Base-by-base conservation (phyloP, 306 rosid species). In the Abrus pulchellus region DNA sequence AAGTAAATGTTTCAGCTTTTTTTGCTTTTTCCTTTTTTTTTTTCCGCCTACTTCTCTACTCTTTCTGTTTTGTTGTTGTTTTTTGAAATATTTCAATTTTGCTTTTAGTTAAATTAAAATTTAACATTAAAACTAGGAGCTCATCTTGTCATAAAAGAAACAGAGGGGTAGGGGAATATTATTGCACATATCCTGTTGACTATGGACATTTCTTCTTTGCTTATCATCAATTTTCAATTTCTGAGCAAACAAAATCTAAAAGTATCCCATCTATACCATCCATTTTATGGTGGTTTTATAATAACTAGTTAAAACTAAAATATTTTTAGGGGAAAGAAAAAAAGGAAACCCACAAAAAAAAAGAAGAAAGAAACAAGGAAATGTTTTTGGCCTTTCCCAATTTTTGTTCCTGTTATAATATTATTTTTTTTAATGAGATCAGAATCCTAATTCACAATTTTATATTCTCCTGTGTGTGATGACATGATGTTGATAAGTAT, bases 1-100 rank as follows among this genome's bases (percentile, higher is more conserved):
- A 86, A 93, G 94, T 86, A 90, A 89, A 88, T 88, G 89, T 88
- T 78, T 86, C 80, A 85, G 84, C 88, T 85, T 84, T 86, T 78
- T 45, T 63, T 77, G 32, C 30, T 71, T 65, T 72, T 72, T 29
- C 56, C 75, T 48, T 63, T 75, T 45, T 68, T 32, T 54, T 6
- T 11, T 11, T 0, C 3, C 13, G n/a, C 1, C 48, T 2, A 5
- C 40, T 27, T 41, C 50, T 3, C 27, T 9, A 20, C 50, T 3
- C n/a, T 7, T 56, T 55, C 41, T n/a, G 43, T 29, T 9, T 13
- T 70, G 68, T 80, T 82, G 48, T 75, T 87, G 80, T 83, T 79
- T 57, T 78, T 79, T 80, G 74, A 81, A 86, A 82, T 4, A 53
- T 77, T 87, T 88, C 65, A 78, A 70, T 71, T 63, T 52, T 70